Evolutionary conservation across 1,284 basidiomycete genomes (phyloP), one percentile per base, ranked within the genome.

Genomic region (Crepidotus sp.): DNA sequence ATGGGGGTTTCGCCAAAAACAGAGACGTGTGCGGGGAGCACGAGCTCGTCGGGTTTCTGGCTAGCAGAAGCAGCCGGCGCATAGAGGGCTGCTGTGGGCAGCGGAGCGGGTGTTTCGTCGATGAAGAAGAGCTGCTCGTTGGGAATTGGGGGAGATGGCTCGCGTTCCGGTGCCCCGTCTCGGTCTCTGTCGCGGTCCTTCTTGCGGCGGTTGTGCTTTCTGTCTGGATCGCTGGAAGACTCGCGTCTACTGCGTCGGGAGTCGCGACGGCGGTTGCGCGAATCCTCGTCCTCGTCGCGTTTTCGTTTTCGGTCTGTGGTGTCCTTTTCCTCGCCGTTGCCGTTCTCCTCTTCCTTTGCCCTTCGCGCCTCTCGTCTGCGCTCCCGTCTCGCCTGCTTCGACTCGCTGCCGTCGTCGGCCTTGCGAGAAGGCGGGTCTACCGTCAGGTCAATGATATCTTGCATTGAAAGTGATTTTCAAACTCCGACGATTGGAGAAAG

Each of bases 11-110:
- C 65, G 15, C 67, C 68, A 40, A 75, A 60, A 1, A 85, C 62
- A 8, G 69, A 70, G 17, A 86, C 83, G 61, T 86, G 83, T 0
- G 73, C 61, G 0, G 82, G 83, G 8, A 84, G 62, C 18, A 82
- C 59, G 14, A 84, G 59, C 36, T 53, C 53, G 19, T 9, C 13
- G 3, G 32, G n/a, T 22, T 50, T 47, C 25, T 56, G 50, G 3
- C 43, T 31, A 6, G 43, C 32, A 11, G 48, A 10, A 11, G 11
- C 41, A 37, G 48, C 35, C 7, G 44, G 43, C 19, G 44, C 15
- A 17, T 46, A 42, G 37, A 46, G 40, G 33, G 50, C 51, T 14
- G 51, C 41, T 9, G 57, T 38, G 5, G 60, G 57, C 36, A 64
- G 38, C 13, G 55, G 46, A 29, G 56, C 57, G 1, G 77, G 73